A percentile compares a stretch with the other conserved stretches of the same genome.
phyloP scores from a whole-genome alignment of 2,329 filamentous ascomycete species.

The Leptographium radiaticola region DNA sequence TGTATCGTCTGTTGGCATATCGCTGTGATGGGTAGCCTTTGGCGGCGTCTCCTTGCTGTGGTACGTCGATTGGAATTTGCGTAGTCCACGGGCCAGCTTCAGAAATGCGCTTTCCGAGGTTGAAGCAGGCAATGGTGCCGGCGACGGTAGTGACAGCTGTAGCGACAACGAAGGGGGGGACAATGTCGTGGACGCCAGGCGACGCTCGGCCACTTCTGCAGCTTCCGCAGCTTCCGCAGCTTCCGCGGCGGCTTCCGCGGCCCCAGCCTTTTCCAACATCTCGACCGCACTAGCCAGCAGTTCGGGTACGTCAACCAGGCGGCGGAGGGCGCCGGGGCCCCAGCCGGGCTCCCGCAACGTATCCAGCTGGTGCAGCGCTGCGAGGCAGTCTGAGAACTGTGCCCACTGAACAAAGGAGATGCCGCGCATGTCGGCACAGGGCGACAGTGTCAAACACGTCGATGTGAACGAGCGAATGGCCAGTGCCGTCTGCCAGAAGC shows the following conservation, averaged over 20 bases:
- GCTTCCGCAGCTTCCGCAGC: neutral
- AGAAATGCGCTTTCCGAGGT: neutral
- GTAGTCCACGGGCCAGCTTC: neutral
- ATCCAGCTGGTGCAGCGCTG: neutral
- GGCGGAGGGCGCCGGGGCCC: neutral
- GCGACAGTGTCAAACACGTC: neutral
- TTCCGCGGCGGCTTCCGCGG: neutral
- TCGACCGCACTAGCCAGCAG: neutral
- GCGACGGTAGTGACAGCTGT: neutral
- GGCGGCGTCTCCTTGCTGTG: neutral
- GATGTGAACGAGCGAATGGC: neutral
- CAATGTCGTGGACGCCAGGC: neutral
- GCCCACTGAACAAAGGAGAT: neutral
- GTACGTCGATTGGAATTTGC: neutral
- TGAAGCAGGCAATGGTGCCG: neutral
- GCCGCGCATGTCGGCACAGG: neutral
- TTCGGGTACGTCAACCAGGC: neutral
- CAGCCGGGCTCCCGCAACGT: neutral
- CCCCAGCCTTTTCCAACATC: neutral
- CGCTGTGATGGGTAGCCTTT: neutral
- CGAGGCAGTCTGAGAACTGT: neutral
- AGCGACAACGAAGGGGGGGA: neutral
- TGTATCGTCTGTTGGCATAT: neutral
- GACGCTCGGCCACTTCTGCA: neutral
- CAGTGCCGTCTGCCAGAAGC: neutral